phyloP scores from a whole-genome alignment of 208 protist species.

The Trypanosoma scelopori region DNA sequence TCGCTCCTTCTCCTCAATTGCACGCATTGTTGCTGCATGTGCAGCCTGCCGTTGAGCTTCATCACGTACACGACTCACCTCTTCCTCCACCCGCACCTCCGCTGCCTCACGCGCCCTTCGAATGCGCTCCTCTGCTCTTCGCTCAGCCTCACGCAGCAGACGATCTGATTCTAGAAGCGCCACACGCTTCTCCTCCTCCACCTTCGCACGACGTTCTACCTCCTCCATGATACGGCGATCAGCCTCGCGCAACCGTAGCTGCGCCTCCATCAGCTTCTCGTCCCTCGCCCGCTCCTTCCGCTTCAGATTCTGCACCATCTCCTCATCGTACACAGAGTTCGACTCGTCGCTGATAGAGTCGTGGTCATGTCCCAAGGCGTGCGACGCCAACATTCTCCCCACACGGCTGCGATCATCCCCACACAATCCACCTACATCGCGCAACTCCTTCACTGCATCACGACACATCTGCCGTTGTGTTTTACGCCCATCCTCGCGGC shows the following conservation, averaged over 20 bases:
- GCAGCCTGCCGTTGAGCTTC: constrained; percentile 38
- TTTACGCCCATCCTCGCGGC: no score
- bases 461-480: no score
- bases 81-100: constrained; percentile 37
- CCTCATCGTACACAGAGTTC: constrained; percentile 10
- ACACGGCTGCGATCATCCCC: constrained; percentile 5
- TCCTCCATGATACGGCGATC: constrained; percentile 58
- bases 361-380: not conserved
- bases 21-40: constrained; percentile 41
- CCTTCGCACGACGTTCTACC: constrained; percentile 21
- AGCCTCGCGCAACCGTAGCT: constrained; percentile 55
- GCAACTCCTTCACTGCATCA: no score
- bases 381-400: not conserved
- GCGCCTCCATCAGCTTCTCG: constrained; percentile 43
- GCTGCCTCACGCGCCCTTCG: constrained; percentile 37
- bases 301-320: constrained; percentile 33
- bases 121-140: constrained; percentile 49
- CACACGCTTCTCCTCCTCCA: constrained; percentile 6
- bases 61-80: constrained; percentile 37
- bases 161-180: constrained; percentile 17
- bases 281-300: constrained; percentile 30
- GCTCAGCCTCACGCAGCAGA: constrained; percentile 47
- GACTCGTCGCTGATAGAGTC: not conserved
- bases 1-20: constrained; percentile 51
- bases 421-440: constrained; percentile 3